Evolutionary conservation across 208 protist genomes (phyloP).

Genomic region (Trypanosoma mega): DNA sequence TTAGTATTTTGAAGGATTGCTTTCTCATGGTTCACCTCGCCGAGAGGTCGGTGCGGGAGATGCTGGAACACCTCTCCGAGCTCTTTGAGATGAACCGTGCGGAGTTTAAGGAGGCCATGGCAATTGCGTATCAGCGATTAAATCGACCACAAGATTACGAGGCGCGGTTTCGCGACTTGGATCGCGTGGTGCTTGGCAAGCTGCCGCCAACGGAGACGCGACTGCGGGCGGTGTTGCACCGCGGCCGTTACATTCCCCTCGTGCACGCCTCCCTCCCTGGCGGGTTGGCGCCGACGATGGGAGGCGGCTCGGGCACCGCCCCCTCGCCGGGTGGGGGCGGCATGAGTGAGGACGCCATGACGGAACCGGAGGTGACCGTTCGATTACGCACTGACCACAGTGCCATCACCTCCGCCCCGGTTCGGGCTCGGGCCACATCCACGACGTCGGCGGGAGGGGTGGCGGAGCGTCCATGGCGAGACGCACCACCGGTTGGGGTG

Average conservation of each 20-base stretch:
- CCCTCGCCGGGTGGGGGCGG: too few species aligned
- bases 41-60: slow-evolving; percentile 54
- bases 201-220: slow-evolving; percentile 24
- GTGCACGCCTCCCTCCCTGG: not conserved
- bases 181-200: slow-evolving; percentile 41
- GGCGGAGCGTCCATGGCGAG: not conserved
- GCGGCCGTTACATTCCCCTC: slow-evolving; percentile 42
- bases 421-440: too few species aligned
- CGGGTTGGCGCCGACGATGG: not conserved
- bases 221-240: slow-evolving; percentile 48
- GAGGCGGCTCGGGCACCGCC: too few species aligned
- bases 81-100: slow-evolving; percentile 41
- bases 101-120: slow-evolving; percentile 47
- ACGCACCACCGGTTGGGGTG: not conserved
- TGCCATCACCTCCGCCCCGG: not conserved
- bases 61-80: slow-evolving; percentile 46
- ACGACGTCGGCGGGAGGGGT: not conserved
- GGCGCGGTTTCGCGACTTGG: slow-evolving; percentile 59
- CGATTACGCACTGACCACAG: not conserved
- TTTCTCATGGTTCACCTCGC: slow-evolving; percentile 45
- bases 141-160: slow-evolving; percentile 64
- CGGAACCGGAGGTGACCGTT: not conserved
- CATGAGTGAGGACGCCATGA: too few species aligned
- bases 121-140: slow-evolving; percentile 38
- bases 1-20: slow-evolving; percentile 33